These are phyloP conservation scores for Coccomyxa sp. DNA, from an alignment of 139 green algal species.

Conservation along the genomic window DNA sequence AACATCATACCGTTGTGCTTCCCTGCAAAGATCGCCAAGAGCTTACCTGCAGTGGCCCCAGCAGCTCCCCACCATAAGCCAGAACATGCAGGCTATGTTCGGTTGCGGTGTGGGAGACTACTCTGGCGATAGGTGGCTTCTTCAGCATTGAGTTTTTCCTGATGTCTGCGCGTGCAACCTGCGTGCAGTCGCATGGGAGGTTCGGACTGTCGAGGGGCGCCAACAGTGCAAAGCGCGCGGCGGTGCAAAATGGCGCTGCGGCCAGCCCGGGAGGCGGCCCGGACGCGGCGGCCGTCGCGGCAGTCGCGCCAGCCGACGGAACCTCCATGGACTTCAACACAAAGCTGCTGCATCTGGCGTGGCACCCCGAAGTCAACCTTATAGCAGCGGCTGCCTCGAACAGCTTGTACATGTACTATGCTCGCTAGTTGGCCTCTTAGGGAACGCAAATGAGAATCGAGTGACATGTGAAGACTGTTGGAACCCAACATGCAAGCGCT, in stretches of 20 bases:
- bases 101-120: no score
- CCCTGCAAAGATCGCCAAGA: no score
- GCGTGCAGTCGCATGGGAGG: constrained; percentile 6
- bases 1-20: no score
- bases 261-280: background rate
- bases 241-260: background rate
- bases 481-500: background rate
- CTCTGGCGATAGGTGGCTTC: no score
- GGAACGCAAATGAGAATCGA: background rate
- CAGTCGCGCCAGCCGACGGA: constrained; percentile 5
- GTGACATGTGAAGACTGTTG: background rate
- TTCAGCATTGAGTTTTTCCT: no score
- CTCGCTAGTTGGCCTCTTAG: background rate
- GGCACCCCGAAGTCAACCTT: constrained; percentile 88
- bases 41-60: no score
- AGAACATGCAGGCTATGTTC: no score
- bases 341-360: constrained; percentile 95
- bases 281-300: constrained; percentile 24
- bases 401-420: constrained; percentile 25
- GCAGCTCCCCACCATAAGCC: no score
- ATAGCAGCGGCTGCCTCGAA: constrained; percentile 72
- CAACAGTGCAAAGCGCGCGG: background rate
- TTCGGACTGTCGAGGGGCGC: constrained; percentile 19
- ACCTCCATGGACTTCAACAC: constrained; percentile 55
- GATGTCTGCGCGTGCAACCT: no score